These are phyloP conservation scores for Codiaeum variegatum DNA, from an alignment of 441 rosid species.

Conservation along the genomic window DNA sequence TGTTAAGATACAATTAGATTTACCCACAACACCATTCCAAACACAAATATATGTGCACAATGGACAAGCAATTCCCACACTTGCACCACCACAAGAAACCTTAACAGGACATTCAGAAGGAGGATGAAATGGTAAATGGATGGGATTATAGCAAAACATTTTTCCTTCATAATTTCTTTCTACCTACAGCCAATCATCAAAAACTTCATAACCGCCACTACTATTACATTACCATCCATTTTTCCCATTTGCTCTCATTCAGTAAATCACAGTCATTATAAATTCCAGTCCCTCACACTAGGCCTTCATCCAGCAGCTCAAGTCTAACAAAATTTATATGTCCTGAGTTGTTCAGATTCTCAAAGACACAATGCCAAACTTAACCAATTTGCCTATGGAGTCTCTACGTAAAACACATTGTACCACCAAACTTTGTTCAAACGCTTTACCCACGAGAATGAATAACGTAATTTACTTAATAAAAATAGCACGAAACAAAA, in stretches of 20 bases:
- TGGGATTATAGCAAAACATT: background rate
- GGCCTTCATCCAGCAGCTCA: background rate
- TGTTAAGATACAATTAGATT: too few species aligned
- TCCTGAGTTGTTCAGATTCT: background rate
- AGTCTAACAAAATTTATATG: background rate
- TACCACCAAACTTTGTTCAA: background rate
- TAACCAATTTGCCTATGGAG: background rate
- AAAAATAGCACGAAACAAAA: background rate
- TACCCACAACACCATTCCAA: too few species aligned
- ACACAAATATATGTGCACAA: too few species aligned
- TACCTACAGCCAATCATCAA: background rate
- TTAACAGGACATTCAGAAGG: too few species aligned
- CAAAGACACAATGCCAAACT: background rate
- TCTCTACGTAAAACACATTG: background rate
- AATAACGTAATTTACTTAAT: background rate
- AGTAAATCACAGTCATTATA: background rate
- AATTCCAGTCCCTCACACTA: background rate
- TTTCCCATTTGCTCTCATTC: background rate
- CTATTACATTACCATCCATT: background rate
- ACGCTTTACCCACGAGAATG: background rate
- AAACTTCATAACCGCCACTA: background rate
- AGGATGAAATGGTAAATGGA: background rate
- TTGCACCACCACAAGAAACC: too few species aligned
- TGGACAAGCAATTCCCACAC: too few species aligned
- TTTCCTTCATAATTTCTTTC: background rate